These are phyloP conservation scores for Lomentospora prolificans DNA, from an alignment of 2,329 filamentous ascomycete genomes.

Conservation along the genomic window DNA sequence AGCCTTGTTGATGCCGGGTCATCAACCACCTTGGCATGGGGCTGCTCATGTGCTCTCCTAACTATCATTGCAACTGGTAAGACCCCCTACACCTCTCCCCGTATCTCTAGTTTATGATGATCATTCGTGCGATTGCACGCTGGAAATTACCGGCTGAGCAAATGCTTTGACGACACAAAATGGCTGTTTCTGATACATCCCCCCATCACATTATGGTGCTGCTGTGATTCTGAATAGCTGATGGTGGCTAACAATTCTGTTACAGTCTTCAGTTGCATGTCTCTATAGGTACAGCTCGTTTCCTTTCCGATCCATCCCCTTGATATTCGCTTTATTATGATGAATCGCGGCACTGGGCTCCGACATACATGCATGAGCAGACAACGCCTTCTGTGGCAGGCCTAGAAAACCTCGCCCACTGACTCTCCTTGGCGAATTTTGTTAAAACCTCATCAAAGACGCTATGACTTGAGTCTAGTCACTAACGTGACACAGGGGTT, in stretches of 20 bases:
- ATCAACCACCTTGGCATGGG: no score
- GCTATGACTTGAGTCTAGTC: not conserved
- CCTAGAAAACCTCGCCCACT: constrained; percentile 99
- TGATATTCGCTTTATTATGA: constrained; percentile 43
- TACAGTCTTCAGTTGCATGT: constrained; percentile 10
- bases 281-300: constrained; percentile 12
- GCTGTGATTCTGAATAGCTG: not conserved
- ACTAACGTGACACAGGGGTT: not conserved
- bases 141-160: constrained; percentile 96
- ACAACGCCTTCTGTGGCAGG: constrained; percentile 91
- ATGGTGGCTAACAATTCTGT: not conserved
- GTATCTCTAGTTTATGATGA: constrained; percentile 25
- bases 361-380: constrained; percentile 62
- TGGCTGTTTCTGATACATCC: constrained; percentile 72
- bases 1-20: no score
- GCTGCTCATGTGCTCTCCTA: not conserved
- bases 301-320: not conserved
- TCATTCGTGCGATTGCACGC: constrained; percentile 57
- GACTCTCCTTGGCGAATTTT: constrained; percentile 33
- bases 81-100: not conserved
- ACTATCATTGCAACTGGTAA: no score
- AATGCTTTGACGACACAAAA: constrained; percentile 65
- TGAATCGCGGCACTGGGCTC: constrained; percentile 95
- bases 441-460: not conserved
- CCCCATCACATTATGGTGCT: not conserved